Conservation (phyloP, 768 basidiomycete genomes). For the Trametes villosa region DNA sequence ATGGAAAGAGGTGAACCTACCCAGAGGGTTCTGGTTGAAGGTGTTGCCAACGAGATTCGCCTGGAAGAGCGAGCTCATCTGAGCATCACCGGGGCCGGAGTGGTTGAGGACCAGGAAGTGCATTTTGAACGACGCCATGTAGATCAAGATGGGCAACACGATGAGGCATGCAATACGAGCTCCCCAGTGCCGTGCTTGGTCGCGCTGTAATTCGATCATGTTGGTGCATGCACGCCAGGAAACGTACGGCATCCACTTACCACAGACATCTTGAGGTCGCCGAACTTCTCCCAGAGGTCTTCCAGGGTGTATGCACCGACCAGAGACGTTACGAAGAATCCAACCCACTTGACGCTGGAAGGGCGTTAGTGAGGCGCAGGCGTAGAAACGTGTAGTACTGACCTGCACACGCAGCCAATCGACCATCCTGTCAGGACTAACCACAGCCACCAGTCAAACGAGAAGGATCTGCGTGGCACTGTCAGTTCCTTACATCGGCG, state of each 20-base stretch:
- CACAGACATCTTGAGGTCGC: conserved; percentile 88
- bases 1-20: conserved; percentile 43
- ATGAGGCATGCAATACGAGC: conserved; percentile 88
- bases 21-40: conserved; percentile 87
- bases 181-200: conserved; percentile 89
- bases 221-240: background rate
- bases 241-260: conserved; percentile 50
- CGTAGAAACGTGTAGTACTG: background rate
- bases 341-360: conserved; percentile 91
- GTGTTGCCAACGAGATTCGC: conserved; percentile 95
- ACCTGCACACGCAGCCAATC: conserved; percentile 96
- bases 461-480: conserved; percentile 70
- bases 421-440: conserved; percentile 90
- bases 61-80: conserved; percentile 99
- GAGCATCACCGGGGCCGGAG: conserved; percentile 94
- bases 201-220: conserved; percentile 54
- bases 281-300: conserved; percentile 98
- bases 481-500: conserved; percentile 12
- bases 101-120: conserved; percentile 95
- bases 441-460: conserved; percentile 98
- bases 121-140: conserved; percentile 93
- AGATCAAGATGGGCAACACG: conserved; percentile 87
- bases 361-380: background rate
- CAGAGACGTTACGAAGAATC: conserved; percentile 91
- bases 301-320: conserved; percentile 97